Conservation (phyloP, 1,284 basidiomycete genomes). For the Gastroboletus turbinatus region DNA sequence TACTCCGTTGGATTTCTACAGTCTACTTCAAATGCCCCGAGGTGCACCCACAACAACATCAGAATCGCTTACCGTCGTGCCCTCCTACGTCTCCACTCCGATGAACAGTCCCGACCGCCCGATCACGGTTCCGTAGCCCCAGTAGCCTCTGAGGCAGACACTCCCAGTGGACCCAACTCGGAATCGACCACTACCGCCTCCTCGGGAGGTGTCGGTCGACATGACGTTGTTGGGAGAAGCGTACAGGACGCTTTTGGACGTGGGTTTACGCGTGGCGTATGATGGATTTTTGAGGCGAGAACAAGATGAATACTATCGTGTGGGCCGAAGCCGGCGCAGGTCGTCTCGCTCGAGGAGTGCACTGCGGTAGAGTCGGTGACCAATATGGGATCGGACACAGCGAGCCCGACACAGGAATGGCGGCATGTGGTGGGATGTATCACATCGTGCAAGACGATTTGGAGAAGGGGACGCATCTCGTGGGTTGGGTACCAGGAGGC, state of each 20-base stretch:
- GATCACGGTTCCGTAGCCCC: neutral
- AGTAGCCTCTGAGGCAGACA: neutral
- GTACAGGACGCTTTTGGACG: conserved; percentile 49
- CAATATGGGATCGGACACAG: conserved; percentile 10
- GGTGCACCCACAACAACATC: conserved; percentile 50
- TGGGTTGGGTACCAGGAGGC: conserved; percentile 69
- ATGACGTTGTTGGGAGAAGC: conserved; percentile 62
- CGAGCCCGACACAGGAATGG: conserved; percentile 46
- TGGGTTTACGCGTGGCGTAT: conserved; percentile 43
- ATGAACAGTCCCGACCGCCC: conserved; percentile 46
- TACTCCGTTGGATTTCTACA: conserved; percentile 43
- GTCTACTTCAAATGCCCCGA: conserved; percentile 42
- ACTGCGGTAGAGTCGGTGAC: conserved; percentile 15
- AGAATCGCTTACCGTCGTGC: conserved; percentile 73
- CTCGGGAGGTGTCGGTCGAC: conserved; percentile 32
- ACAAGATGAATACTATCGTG: conserved; percentile 10
- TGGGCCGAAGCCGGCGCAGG: conserved; percentile 65
- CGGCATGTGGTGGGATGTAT: conserved; percentile 63
- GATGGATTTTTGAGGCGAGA: conserved; percentile 36
- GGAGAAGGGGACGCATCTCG: conserved; percentile 63
- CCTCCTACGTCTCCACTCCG: no score
- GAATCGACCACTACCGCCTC: neutral
- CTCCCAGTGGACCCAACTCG: neutral
- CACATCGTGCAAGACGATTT: conserved; percentile 54
- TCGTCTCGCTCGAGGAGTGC: conserved; percentile 77